Percentiles rank a stretch among this genome's conserved stretches.
Conservation (phyloP, 768 basidiomycete genomes). For the Bullera alba region DNA sequence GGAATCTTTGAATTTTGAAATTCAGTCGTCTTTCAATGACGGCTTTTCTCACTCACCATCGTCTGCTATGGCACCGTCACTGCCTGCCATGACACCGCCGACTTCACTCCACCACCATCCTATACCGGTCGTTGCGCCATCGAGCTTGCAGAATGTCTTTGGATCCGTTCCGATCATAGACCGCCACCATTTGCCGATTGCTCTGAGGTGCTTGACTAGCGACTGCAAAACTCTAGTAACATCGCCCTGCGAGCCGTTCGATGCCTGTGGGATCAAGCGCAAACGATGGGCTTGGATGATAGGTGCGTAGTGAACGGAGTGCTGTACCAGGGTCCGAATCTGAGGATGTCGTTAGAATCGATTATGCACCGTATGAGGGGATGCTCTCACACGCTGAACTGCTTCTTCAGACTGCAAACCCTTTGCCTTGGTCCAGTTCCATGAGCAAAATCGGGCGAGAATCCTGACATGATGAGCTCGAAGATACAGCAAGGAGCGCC, state of each 20-base stretch:
- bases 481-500: background rate
- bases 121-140: conserved; percentile 29
- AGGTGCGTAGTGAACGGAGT: conserved; percentile 28
- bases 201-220: conserved; percentile 38
- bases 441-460: conserved; percentile 32
- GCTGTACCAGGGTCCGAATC: conserved; percentile 20
- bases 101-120: conserved; percentile 47
- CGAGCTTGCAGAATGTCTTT: conserved; percentile 35
- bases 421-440: conserved; percentile 36
- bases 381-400: conserved; percentile 19
- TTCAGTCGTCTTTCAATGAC: background rate
- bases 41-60: conserved; percentile 27
- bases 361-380: no score
- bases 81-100: conserved; percentile 33
- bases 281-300: conserved; percentile 32
- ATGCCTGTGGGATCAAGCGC: conserved; percentile 8
- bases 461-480: conserved; percentile 17
- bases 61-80: conserved; percentile 31
- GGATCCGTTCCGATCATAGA: conserved; percentile 39
- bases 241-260: background rate
- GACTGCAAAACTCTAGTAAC: conserved; percentile 22
- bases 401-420: conserved; percentile 25
- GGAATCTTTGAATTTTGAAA: conserved; percentile 16
- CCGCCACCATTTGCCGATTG: conserved; percentile 43
- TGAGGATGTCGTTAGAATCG: background rate